Conservation (phyloP, 2,329 filamentous ascomycete species). For the Cladosporium sp. region DNA sequence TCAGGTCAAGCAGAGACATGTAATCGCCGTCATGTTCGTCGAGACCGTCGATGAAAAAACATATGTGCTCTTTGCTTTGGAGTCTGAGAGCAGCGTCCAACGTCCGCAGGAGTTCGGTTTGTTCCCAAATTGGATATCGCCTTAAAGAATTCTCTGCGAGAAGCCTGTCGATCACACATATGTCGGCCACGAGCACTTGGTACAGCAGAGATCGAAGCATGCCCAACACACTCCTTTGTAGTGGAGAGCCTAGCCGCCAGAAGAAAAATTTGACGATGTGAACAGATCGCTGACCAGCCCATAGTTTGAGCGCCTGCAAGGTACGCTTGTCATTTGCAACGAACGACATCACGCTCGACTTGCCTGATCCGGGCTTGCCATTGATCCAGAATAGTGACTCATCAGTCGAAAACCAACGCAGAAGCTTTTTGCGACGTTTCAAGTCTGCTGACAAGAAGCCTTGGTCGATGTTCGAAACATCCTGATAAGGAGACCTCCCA, state of each 20-base stretch:
- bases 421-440: background rate
- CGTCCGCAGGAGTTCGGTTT: background rate
- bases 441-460: background rate
- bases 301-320: background rate
- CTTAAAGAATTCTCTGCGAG: background rate
- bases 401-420: background rate
- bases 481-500: background rate
- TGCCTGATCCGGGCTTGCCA: constrained; percentile 18
- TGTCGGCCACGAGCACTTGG: background rate
- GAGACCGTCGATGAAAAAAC: constrained; percentile 10
- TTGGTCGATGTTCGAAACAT: background rate
- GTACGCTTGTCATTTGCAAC: background rate
- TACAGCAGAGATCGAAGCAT: constrained; percentile 9
- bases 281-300: background rate
- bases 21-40: constrained; percentile 9
- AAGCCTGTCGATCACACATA: background rate
- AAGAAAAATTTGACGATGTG: constrained; percentile 4
- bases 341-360: constrained; percentile 12
- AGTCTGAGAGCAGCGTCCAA: background rate
- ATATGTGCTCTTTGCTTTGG: background rate
- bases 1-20: background rate
- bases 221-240: constrained; percentile 10
- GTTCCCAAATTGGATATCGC: background rate
- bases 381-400: constrained; percentile 6
- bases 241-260: constrained; percentile 4